Base-by-base conservation (phyloP, 1,139 yeast species). In the Saccharomyces hybrid region DNA sequence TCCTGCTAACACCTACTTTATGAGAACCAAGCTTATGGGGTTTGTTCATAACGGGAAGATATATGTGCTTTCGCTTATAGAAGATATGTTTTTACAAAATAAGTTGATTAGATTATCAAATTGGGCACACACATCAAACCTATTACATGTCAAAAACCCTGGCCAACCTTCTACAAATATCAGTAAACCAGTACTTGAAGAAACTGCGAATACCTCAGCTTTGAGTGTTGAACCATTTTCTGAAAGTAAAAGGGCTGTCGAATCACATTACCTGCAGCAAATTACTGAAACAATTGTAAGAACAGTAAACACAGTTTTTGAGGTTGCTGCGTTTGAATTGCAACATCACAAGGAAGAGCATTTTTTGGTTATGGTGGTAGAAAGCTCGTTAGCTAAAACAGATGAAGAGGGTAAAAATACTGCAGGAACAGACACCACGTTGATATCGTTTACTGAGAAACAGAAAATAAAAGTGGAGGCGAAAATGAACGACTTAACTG, bases 251-350 rank as follows among this genome's bases (percentile, higher is more conserved):
- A 57, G 71, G 26, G 57, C 64, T 21, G 65, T 68, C 1, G 71
- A 70, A 53, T 67, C 71, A 58, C 95, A 90, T 67, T 93, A 91
- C 65, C 81, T 96, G 0, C 87, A 93, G 7, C 98, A 93, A 69
- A 63, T 75, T 28, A 70, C 77, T 0, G 75, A 78, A 52, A 88
- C 97, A 0, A 74, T 93, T 55, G 95, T 93, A 28, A 77, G 90
- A 58, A 86, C 86, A 50, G 90, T 95, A 5, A 81, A 90, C 34
- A 84, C 87, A 53, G 86, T 91, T 1, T 86, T 86, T 58, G 99
- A 95, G 64, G 88, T 96, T 61, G 86, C 96, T 1, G 89, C 95
- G 21, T 95, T 93, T 71, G 98, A 95, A 68, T 80, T 91, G 8
- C 82, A 82, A 60, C 83, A 89, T 54, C 93, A 91, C 52, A 86